phyloP scores from a whole-genome alignment of 345 rosid genomes.

The Gossypioides kirkii region DNA sequence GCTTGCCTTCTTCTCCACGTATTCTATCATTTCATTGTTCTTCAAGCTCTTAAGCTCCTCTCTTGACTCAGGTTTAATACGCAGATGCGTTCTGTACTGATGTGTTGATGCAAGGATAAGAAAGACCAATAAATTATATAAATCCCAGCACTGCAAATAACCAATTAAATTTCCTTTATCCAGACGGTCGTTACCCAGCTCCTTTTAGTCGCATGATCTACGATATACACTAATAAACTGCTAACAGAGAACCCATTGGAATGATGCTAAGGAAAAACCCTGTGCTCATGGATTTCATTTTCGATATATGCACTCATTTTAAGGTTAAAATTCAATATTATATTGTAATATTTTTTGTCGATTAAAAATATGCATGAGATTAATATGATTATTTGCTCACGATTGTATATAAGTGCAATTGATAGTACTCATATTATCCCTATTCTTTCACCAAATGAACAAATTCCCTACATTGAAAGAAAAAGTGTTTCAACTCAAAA shows the following conservation, averaged over 20 bases:
- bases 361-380: too few relatives aligned
- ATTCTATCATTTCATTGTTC: constrained; percentile 14
- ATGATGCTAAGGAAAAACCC: constrained; percentile 72
- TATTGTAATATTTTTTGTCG: too few relatives aligned
- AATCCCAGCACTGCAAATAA: constrained; percentile 56
- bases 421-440: too few relatives aligned
- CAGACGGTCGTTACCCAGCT: constrained; percentile 63
- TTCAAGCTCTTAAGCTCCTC: constrained; percentile 27
- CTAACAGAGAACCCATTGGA: constrained; percentile 79
- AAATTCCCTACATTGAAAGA: too few relatives aligned
- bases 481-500: too few relatives aligned
- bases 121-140: constrained; percentile 54
- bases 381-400: too few relatives aligned
- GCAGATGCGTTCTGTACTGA: constrained; percentile 54
- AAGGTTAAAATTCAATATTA: too few relatives aligned
- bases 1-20: constrained; percentile 16
- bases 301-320: too few relatives aligned
- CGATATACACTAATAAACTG: constrained; percentile 63
- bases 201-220: constrained; percentile 47
- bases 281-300: constrained; percentile 96
- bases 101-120: constrained; percentile 49
- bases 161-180: constrained; percentile 52
- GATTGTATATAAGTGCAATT: too few relatives aligned
- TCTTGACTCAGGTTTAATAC: constrained; percentile 14
- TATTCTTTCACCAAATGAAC: too few relatives aligned